A percentile compares a stretch with the other conserved stretches of the same genome.
phyloP scores from a whole-genome alignment of 2,329 filamentous ascomycete species.

The Bipolaris gigantea region DNA sequence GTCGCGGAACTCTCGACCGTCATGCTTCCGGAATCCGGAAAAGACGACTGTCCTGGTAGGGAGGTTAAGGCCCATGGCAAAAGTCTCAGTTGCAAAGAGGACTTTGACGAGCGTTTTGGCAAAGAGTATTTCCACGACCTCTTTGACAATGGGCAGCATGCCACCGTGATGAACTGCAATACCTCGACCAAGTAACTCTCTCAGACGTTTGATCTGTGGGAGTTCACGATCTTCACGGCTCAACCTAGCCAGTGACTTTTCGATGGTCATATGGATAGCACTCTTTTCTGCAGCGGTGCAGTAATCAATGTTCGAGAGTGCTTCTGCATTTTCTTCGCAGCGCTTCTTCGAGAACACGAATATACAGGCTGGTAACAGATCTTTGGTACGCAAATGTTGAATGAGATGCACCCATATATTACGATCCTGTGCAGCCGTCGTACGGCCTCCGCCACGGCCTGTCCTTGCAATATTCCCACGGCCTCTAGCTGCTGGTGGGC shows the following conservation, averaged over 20 bases:
- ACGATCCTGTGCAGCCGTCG: constrained; percentile 89
- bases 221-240: constrained; percentile 86
- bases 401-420: constrained; percentile 97
- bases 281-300: constrained; percentile 94
- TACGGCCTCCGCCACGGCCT: constrained; percentile 81
- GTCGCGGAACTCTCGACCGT: constrained; percentile 88
- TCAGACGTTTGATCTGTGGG: constrained; percentile 87
- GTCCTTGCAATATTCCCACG: constrained; percentile 87
- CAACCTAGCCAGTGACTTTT: constrained; percentile 87
- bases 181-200: constrained; percentile 82
- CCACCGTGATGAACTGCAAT: constrained; percentile 97
- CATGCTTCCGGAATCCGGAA: constrained; percentile 94
- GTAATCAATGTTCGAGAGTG: constrained; percentile 92
- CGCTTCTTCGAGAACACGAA: constrained; percentile 99
- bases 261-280: constrained; percentile 94
- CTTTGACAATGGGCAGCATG: constrained; percentile 92
- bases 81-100: constrained; percentile 95
- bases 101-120: constrained; percentile 95
- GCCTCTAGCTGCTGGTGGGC: constrained; percentile 58
- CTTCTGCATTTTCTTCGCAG: constrained; percentile 96
- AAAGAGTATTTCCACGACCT: constrained; percentile 95
- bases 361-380: constrained; percentile 87
- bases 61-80: constrained; percentile 96
- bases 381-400: constrained; percentile 84
- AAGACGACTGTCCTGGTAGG: constrained; percentile 97